Conservation (phyloP, 768 basidiomycete genomes). For the Thelephora ganbajun region DNA sequence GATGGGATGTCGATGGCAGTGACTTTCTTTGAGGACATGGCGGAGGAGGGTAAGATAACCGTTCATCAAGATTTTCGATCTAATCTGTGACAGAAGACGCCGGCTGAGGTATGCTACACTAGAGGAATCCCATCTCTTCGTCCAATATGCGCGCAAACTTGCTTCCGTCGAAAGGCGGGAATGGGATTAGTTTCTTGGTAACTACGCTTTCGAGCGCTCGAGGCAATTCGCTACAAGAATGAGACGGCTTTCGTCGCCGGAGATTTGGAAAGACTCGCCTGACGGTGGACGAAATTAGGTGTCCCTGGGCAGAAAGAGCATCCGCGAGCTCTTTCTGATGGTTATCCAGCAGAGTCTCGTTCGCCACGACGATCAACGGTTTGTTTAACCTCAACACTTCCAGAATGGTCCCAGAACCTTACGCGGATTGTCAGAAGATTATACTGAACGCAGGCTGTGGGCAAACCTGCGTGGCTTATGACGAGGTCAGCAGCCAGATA, state of each 20-base stretch:
- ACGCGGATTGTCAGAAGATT: background rate
- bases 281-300: constrained; percentile 43
- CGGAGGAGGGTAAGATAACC: background rate
- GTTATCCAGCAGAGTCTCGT: constrained; percentile 78
- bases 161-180: constrained; percentile 55
- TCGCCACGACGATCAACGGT: constrained; percentile 79
- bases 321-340: constrained; percentile 85
- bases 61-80: background rate
- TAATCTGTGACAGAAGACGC: background rate
- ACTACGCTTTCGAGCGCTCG: constrained; percentile 38
- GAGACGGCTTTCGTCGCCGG: background rate
- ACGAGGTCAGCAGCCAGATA: constrained; percentile 61
- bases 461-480: constrained; percentile 78
- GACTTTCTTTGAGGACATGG: constrained; percentile 4
- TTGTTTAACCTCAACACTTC: constrained; percentile 68
- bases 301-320: constrained; percentile 40
- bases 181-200: constrained; percentile 30
- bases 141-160: constrained; percentile 58
- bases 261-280: constrained; percentile 29
- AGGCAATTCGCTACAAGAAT: constrained; percentile 35
- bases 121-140: constrained; percentile 64
- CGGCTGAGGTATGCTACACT: constrained; percentile 7
- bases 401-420: constrained; percentile 91
- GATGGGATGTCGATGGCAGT: constrained; percentile 19
- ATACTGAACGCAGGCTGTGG: background rate